Evolutionary conservation across 495 filamentous ascomycete species (phyloP).

Genomic region (Penicillium argentinense): DNA sequence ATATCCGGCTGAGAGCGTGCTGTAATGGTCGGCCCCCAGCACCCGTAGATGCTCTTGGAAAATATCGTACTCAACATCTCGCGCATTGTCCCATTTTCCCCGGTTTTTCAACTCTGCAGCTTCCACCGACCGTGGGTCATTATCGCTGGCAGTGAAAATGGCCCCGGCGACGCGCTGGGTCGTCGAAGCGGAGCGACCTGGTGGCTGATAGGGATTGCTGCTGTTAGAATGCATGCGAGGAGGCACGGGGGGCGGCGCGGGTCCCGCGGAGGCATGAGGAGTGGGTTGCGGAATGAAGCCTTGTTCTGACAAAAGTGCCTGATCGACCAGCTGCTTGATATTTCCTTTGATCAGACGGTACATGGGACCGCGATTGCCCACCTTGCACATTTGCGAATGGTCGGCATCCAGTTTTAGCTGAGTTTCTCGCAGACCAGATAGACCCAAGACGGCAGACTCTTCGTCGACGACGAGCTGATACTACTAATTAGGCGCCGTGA

Average conservation of each 20-base stretch:
- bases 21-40: constrained; percentile 36
- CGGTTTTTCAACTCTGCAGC: constrained; percentile 32
- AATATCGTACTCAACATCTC: constrained; percentile 34
- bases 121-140: constrained; percentile 31
- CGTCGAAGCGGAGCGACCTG: constrained; percentile 12
- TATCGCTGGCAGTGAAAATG: constrained; percentile 25
- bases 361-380: constrained; percentile 32
- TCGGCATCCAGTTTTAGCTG: constrained; percentile 42
- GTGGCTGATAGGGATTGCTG: constrained; percentile 28
- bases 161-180: constrained; percentile 18
- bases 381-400: constrained; percentile 43
- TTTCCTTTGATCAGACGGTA: constrained; percentile 41
- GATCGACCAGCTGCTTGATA: constrained; percentile 39
- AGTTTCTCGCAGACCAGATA: constrained; percentile 38
- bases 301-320: constrained; percentile 33
- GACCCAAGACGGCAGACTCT: constrained; percentile 38
- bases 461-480: constrained; percentile 39
- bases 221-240: constrained; percentile 37
- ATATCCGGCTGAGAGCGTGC: constrained; percentile 33
- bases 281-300: constrained; percentile 34
- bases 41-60: constrained; percentile 37
- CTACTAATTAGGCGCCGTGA: constrained; percentile 10
- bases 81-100: constrained; percentile 33
- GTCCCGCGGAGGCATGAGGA: constrained; percentile 4
- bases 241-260: constrained; percentile 28